These are phyloP conservation scores for Suillus paluster DNA, from an alignment of 768 basidiomycete species.

Conservation along the genomic window DNA sequence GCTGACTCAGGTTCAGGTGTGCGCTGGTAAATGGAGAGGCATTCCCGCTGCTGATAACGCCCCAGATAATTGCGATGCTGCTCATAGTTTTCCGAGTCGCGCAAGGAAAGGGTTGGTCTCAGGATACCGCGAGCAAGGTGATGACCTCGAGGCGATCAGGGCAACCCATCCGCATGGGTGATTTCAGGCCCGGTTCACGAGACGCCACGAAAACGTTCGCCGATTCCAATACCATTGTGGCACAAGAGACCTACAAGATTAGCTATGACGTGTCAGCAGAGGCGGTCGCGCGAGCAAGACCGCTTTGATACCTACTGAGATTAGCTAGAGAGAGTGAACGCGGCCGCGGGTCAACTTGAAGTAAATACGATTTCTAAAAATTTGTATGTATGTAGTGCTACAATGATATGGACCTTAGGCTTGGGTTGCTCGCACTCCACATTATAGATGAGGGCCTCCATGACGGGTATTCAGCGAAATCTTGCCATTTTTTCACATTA, in stretches of 20 bases:
- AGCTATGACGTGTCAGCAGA: not conserved
- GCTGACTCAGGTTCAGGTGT: slow-evolving; percentile 34
- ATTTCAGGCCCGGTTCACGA: not conserved
- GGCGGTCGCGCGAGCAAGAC: not conserved
- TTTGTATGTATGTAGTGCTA: too few relatives aligned
- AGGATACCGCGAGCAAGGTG: not conserved
- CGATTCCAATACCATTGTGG: not conserved
- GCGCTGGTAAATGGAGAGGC: not conserved
- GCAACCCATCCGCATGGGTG: not conserved
- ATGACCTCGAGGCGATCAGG: not conserved
- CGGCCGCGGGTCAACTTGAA: too few relatives aligned
- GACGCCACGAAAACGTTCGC: not conserved
- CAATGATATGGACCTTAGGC: too few relatives aligned
- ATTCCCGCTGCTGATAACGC: not conserved
- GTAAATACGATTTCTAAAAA: too few relatives aligned
- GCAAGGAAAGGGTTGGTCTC: slow-evolving; percentile 30
- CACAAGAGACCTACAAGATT: not conserved
- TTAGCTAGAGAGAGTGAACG: too few relatives aligned
- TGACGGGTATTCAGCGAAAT: not conserved
- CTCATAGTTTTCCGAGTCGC: slow-evolving; percentile 38
- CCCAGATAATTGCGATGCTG: slow-evolving; percentile 32
- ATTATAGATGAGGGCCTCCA: too few relatives aligned
- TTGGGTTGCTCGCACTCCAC: too few relatives aligned
- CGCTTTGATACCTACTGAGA: not conserved
- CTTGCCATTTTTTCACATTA: too few relatives aligned